Evolutionary conservation across 164 flowering plant genomes (phyloP).

Genomic region (Magnolia kwangsiensis): DNA sequence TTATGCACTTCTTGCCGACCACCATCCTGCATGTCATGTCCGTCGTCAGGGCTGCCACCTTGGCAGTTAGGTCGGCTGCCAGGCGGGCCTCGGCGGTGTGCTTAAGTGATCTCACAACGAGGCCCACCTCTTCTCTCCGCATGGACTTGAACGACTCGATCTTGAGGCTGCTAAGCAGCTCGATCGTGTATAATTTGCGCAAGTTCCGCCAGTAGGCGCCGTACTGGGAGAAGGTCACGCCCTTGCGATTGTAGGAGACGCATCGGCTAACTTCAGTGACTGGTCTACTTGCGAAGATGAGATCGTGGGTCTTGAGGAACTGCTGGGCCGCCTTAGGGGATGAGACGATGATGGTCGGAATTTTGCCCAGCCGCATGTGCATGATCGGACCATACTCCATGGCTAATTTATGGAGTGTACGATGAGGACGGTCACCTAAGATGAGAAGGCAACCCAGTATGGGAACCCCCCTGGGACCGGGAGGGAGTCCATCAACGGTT

Average conservation of each 20-base stretch:
- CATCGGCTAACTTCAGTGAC: neutral
- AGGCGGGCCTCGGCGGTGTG: conserved; percentile 9
- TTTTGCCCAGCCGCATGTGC: conserved; percentile 13
- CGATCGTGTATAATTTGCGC: neutral
- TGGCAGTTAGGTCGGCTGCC: conserved; percentile 16
- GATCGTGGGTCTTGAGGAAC: no score
- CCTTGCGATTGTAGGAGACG: neutral
- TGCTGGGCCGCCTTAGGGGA: conserved; percentile 17
- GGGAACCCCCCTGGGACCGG: conserved; percentile 1
- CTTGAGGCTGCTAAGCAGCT: conserved; percentile 5
- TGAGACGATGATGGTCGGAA: conserved; percentile 14
- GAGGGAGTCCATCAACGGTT: neutral
- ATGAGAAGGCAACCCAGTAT: neutral
- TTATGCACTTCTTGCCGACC: conserved; percentile 42
- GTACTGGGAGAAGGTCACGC: neutral
- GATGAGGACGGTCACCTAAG: neutral
- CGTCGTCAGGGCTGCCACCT: conserved; percentile 16
- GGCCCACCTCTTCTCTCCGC: conserved; percentile 26
- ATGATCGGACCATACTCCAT: conserved; percentile 19
- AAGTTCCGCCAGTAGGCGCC: neutral
- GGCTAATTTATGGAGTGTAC: conserved; percentile 8
- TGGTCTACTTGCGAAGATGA: no score
- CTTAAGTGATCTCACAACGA: conserved; percentile 15
- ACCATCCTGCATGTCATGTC: conserved; percentile 36
- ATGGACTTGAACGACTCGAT: conserved; percentile 16